Conservation (phyloP, 225 moss, liverwort and hornwort genomes). For the Marchantia polymorpha region DNA sequence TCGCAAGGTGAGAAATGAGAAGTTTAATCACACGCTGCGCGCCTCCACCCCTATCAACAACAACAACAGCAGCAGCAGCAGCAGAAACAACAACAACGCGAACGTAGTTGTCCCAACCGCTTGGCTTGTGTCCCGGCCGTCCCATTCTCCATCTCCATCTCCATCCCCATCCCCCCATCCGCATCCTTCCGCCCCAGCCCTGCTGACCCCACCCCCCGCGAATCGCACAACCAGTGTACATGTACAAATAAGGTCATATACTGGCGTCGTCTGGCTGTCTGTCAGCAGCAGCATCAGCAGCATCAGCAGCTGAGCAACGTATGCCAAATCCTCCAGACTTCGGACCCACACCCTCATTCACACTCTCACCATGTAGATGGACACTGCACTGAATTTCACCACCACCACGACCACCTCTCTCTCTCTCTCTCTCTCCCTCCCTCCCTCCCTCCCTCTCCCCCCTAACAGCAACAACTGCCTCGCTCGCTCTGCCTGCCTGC, state of each 20-base stretch:
- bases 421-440: neutral
- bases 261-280: neutral
- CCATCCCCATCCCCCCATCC: too few relatives aligned
- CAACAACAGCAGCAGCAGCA: neutral
- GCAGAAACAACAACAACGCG: too few relatives aligned
- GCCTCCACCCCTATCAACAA: constrained; percentile 6
- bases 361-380: neutral
- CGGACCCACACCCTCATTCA: neutral
- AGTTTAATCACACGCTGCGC: constrained; percentile 11
- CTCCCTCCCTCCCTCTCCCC: neutral
- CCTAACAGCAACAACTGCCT: constrained; percentile 3
- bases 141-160: too few relatives aligned
- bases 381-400: neutral
- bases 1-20: neutral
- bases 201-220: too few relatives aligned
- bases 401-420: neutral
- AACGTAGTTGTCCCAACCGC: constrained; percentile 13
- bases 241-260: neutral
- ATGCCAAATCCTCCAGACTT: neutral
- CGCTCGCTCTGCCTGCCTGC: too few relatives aligned
- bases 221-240: neutral
- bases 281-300: too few relatives aligned
- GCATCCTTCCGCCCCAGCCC: too few relatives aligned
- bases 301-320: too few relatives aligned
- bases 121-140: constrained; percentile 2